Evolutionary conservation across 805 yeast species (phyloP).

Genomic region (Sungouiozyma ichnusensis): DNA sequence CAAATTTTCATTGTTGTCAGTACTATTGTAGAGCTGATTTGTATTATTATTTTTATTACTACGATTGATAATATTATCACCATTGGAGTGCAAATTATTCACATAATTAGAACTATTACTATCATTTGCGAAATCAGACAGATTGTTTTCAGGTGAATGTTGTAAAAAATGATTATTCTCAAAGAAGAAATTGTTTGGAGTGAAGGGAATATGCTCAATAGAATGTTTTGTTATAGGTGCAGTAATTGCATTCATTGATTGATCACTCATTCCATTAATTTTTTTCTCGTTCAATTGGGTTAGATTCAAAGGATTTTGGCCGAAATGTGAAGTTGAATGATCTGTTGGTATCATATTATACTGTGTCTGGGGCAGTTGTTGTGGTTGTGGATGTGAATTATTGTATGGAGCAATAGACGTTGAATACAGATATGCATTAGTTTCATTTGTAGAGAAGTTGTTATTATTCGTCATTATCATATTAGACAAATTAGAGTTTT

Average conservation of each 20-base stretch:
- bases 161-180: slow-evolving; percentile 1
- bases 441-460: background rate
- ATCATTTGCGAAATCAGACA: background rate
- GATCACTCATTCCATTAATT: background rate
- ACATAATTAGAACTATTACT: background rate
- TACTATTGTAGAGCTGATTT: background rate
- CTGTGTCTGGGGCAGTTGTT: background rate
- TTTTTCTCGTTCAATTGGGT: background rate
- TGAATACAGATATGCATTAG: background rate
- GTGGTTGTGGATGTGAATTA: background rate
- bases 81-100: background rate
- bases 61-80: background rate
- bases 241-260: background rate
- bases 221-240: background rate
- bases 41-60: background rate
- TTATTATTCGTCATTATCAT: slow-evolving; percentile 1
- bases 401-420: background rate
- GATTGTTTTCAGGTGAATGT: background rate
- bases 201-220: slow-evolving; percentile 1
- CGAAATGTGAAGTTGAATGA: background rate
- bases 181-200: slow-evolving; percentile 4
- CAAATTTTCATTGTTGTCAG: background rate
- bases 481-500: background rate
- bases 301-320: background rate
- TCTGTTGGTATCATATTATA: background rate